Base-by-base conservation (phyloP, 2,329 filamentous ascomycete species). In the Trichophyton schoenleinii region DNA sequence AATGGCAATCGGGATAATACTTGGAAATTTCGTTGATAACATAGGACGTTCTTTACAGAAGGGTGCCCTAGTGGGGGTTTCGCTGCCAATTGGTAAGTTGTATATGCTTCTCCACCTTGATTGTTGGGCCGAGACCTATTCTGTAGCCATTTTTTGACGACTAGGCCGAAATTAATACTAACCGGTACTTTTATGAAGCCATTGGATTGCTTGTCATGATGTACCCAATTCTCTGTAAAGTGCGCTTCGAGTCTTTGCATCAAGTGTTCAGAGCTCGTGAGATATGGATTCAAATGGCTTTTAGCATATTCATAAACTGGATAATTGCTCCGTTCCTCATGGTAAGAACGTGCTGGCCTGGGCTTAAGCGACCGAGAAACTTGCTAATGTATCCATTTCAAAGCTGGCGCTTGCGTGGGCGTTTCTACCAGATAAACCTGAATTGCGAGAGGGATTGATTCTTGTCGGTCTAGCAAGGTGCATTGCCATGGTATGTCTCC, bases 221-320 rank as follows among this genome's bases (percentile, higher is more conserved):
- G 89, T 95, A 94, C 69, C 91, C 90, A 0, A 95, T 95, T 63
- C 77, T 95, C 0, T 95, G 89, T 80, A 94, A 94, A 72, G 87
- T 95, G 4, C 83, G 83, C 46, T 94, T 84, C 72, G 89, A 95
- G 71, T 82, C 83, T 0, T 74, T 95, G 8, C 88, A 90, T 70
- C 75, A 81, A 2, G 76, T 89, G 3, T 81, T 94, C 62, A 71
- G 75, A 1, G 78, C 83, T 2, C 78, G 78, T 2, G 77, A 77
- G 0, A 76, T 95, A 1, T 95, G 88, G 89, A 82, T 83, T 58
- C 89, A 95, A 71, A 82, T 95, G n/a, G 77, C 71, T 0, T 88
- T 95, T 67, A 91, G 87, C 62, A 73, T 95, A 2, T 66, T 91
- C 3, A 71, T 91, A 31, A 95, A 95, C 70, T 95, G 89, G 89